Percentiles rank a stretch among this genome's conserved stretches.
Evolutionary conservation across 1,284 basidiomycete species (phyloP).

Genomic region (Flammula alnicola): DNA sequence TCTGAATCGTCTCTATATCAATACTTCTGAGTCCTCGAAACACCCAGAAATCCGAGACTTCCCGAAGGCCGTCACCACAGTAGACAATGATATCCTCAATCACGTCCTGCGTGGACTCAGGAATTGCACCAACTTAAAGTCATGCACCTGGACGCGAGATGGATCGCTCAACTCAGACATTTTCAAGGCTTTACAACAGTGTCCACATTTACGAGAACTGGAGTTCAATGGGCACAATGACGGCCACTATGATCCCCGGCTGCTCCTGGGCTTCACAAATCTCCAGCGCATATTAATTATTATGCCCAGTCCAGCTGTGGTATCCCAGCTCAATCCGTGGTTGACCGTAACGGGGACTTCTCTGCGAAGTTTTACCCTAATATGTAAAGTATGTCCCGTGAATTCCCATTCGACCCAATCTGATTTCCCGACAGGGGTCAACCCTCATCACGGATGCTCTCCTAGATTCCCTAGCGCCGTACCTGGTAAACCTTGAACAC

Average conservation of each 20-base stretch:
- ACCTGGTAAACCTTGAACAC: constrained; percentile 53
- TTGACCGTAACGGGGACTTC: constrained; percentile 44
- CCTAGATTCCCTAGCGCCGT: constrained; percentile 51
- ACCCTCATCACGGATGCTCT: constrained; percentile 58
- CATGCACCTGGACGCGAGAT: constrained; percentile 78
- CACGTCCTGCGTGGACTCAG: constrained; percentile 52
- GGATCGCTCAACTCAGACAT: constrained; percentile 65
- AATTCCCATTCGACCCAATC: constrained; percentile 1
- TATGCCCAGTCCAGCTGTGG: constrained; percentile 66
- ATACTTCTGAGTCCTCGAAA: too few relatives aligned
- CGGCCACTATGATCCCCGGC: constrained; percentile 54
- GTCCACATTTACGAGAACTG: constrained; percentile 51
- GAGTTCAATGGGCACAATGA: constrained; percentile 72
- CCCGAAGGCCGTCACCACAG: constrained; percentile 49
- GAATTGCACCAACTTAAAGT: constrained; percentile 62
- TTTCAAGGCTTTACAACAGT: constrained; percentile 51
- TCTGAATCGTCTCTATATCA: background rate
- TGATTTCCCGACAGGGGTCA: constrained; percentile 47
- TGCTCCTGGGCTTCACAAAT: constrained; percentile 52
- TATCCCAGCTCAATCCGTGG: constrained; percentile 56
- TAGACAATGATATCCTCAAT: constrained; percentile 39
- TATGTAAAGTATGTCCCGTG: constrained; percentile 62
- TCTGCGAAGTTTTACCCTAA: constrained; percentile 59
- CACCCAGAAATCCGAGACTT: constrained; percentile 66
- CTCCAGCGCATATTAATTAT: constrained; percentile 63